Conservation (phyloP, 2,329 filamentous ascomycete genomes). For the Alternaria metachromatica region DNA sequence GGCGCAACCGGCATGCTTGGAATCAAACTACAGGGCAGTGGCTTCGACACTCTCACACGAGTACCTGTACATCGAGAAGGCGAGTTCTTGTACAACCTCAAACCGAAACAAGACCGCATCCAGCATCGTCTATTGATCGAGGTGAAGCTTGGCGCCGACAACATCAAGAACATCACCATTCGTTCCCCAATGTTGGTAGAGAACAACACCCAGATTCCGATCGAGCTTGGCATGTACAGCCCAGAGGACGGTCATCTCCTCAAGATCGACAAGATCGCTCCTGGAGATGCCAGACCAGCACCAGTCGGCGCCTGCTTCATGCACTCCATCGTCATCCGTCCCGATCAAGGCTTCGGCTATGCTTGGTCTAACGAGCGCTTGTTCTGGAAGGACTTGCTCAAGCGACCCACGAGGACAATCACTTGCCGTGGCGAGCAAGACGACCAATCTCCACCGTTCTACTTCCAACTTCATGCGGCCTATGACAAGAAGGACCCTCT, state of each 20-base stretch:
- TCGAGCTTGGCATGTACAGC: constrained; percentile 92
- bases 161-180: constrained; percentile 97
- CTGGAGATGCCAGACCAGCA: constrained; percentile 86
- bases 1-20: constrained; percentile 79
- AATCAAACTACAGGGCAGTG: constrained; percentile 87
- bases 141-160: constrained; percentile 87
- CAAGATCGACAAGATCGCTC: constrained; percentile 97
- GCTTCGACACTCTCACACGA: constrained; percentile 87
- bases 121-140: constrained; percentile 92
- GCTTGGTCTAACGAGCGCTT: constrained; percentile 89
- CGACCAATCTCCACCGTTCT: constrained; percentile 81
- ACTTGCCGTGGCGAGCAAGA: constrained; percentile 86
- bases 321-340: constrained; percentile 85
- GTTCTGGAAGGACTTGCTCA: constrained; percentile 91
- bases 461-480: constrained; percentile 91
- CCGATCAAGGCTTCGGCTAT: constrained; percentile 96
- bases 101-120: constrained; percentile 83
- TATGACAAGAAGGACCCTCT: constrained; percentile 86
- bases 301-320: constrained; percentile 91
- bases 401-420: constrained; percentile 82
- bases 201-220: constrained; percentile 94
- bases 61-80: constrained; percentile 94
- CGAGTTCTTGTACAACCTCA: constrained; percentile 86
- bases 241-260: constrained; percentile 85
- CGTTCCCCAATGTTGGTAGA: constrained; percentile 90